phyloP scores from a whole-genome alignment of 2,329 filamentous ascomycete genomes.

The Diaporthe sp. region DNA sequence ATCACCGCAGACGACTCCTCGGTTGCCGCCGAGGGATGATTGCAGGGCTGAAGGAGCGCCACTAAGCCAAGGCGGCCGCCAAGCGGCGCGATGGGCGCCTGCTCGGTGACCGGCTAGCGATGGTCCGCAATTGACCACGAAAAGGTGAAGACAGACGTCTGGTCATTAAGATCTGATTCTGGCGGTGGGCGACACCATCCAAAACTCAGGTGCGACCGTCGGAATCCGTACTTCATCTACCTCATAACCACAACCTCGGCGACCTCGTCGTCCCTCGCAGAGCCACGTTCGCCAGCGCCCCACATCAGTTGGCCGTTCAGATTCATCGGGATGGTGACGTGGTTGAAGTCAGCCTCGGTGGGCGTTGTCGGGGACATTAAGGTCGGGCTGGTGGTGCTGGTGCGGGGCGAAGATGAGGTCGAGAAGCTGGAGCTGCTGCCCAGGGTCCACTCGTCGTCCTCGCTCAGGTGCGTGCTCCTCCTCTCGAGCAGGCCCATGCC shows the following conservation, averaged over 20 bases:
- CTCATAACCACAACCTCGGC: slow-evolving; percentile 61
- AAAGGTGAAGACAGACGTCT: background rate
- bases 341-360: slow-evolving; percentile 54
- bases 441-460: slow-evolving; percentile 92
- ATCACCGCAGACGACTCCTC: background rate
- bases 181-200: background rate
- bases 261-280: slow-evolving; percentile 57
- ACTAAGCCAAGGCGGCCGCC: slow-evolving; percentile 25
- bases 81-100: slow-evolving; percentile 26
- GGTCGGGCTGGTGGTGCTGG: slow-evolving; percentile 62
- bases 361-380: slow-evolving; percentile 65
- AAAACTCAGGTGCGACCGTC: background rate
- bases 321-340: slow-evolving; percentile 43
- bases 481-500: slow-evolving; percentile 64
- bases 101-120: slow-evolving; percentile 56
- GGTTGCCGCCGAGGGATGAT: slow-evolving; percentile 8
- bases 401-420: slow-evolving; percentile 49
- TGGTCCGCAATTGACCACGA: background rate
- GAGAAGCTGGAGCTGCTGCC: slow-evolving; percentile 84
- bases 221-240: slow-evolving; percentile 44
- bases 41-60: slow-evolving; percentile 15
- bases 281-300: slow-evolving; percentile 53
- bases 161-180: background rate
- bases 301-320: slow-evolving; percentile 48
- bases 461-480: slow-evolving; percentile 51